Evolutionary conservation across 2,329 filamentous ascomycete genomes (phyloP), one percentile per base, ranked within the genome.

Genomic region (Neurospora sp.): DNA sequence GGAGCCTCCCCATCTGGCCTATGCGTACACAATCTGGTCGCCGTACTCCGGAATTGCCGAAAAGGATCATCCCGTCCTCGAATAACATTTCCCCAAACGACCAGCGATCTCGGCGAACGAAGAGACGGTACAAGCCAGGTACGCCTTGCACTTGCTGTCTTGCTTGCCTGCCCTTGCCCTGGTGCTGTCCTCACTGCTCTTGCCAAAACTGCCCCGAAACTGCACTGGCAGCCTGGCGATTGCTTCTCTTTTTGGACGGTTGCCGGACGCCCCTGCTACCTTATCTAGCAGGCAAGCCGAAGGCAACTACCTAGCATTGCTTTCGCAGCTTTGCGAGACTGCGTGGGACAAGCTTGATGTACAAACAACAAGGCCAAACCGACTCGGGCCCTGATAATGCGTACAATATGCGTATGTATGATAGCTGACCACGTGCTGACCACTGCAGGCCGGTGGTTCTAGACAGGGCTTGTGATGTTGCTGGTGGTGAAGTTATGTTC

Each of bases 81-180:
- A 62, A 62, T 17, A 33, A 8, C 67, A 78, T 74, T 68, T 66
- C 75, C 62, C 80, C 68, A 68, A 66, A 38, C 36, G 6, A 39
- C 72, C 71, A 43, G 72, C 71, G 66, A 73, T 75, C 74, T 80
- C 66, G 66, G 66, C 66, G 66, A 40, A 19, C 8, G 52, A 62
- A 36, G 28, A 62, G 23, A 62, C 3, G 15, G 28, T 17, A 62
- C 12, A 62, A 36, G 8, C 52, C 28, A 62, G 52, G 52, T 36
- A 36, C 52, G 33, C 52, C 52, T 62, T 62, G 52, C 52, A 33
- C 23, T 36, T n/a, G 6, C 46, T 57, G 23, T 15, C 11, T 28
- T 17, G 46, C 40, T 17, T 41, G 41, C 41, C n/a, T 41, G 41
- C 41, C n/a, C 41, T 46, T 62, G 52, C 23, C 15, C 52, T n/a